Evolutionary conservation across 1,139 yeast genomes (phyloP).

Genomic region (Taphrina wiesneri): DNA sequence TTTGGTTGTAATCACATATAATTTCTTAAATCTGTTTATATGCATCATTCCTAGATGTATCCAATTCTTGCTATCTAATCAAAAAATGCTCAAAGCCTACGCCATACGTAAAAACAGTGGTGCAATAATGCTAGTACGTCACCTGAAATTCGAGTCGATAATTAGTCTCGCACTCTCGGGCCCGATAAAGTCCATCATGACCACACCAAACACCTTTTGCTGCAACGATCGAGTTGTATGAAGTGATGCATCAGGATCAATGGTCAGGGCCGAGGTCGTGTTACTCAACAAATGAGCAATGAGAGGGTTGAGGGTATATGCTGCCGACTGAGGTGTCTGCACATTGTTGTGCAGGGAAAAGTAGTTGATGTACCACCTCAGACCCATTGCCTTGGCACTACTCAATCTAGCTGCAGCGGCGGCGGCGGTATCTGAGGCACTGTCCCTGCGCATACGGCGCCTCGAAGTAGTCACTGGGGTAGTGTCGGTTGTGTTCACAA

Average conservation of each 20-base stretch:
- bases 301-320: constrained; percentile 14
- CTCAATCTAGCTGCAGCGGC: not conserved
- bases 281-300: not conserved
- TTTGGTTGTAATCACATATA: not conserved
- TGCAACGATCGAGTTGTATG: not conserved
- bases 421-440: not conserved
- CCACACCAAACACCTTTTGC: not conserved
- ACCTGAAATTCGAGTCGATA: constrained; percentile 13
- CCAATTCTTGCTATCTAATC: no score
- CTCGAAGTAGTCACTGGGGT: not conserved
- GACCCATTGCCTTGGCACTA: not conserved
- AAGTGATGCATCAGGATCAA: not conserved
- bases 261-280: not conserved
- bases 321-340: constrained; percentile 26
- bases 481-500: not conserved
- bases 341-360: constrained; percentile 30
- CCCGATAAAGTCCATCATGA: constrained; percentile 22
- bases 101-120: not conserved
- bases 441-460: not conserved
- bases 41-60: not conserved
- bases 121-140: not conserved
- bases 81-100: not conserved
- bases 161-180: not conserved
- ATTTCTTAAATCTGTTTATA: not conserved
- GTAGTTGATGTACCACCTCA: constrained; percentile 22